Evolutionary conservation across 768 basidiomycete species (phyloP).

Genomic region (Polyporus arcularius): DNA sequence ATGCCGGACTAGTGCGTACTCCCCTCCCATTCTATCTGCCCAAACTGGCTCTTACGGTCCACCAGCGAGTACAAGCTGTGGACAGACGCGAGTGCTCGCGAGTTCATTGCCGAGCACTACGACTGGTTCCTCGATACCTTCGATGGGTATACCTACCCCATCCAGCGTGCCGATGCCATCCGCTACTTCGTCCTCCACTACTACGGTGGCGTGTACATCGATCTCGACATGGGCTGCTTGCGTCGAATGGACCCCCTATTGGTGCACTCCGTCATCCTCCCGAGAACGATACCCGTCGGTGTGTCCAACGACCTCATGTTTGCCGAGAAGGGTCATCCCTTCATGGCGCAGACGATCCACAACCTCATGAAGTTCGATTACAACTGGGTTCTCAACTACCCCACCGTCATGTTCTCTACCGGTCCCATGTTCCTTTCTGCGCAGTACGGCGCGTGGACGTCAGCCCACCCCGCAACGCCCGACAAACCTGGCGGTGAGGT

Average conservation of each 20-base stretch:
- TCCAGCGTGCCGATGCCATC: slow-evolving; percentile 96
- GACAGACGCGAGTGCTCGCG: slow-evolving; percentile 90
- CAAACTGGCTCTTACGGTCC: slow-evolving; percentile 14
- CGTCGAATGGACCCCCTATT: slow-evolving; percentile 86
- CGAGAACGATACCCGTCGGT: slow-evolving; percentile 95
- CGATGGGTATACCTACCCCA: slow-evolving; percentile 87
- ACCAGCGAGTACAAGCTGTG: slow-evolving; percentile 93
- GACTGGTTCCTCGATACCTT: slow-evolving; percentile 93
- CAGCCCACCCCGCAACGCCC: slow-evolving; percentile 59
- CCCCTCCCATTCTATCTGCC: slow-evolving; percentile 8
- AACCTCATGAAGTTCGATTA: slow-evolving; percentile 91
- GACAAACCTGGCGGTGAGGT: slow-evolving; percentile 65
- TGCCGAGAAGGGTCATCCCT: slow-evolving; percentile 78
- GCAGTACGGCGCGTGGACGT: slow-evolving; percentile 86
- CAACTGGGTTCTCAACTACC: slow-evolving; percentile 93
- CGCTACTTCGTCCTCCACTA: slow-evolving; percentile 97
- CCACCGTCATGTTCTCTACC: slow-evolving; percentile 99
- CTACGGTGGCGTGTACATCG: slow-evolving; percentile 94
- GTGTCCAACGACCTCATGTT: slow-evolving; percentile 98
- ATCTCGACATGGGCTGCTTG: slow-evolving; percentile 94
- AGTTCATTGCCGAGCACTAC: slow-evolving; percentile 87
- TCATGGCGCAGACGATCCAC: slow-evolving; percentile 92
- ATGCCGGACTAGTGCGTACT: slow-evolving; percentile 92
- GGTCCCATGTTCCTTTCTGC: slow-evolving; percentile 98
- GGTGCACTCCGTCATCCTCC: slow-evolving; percentile 83